Percentiles rank a stretch among this genome's conserved stretches.
These are phyloP conservation scores for Aspergillus eucalypticola DNA, from an alignment of 2,329 filamentous ascomycete genomes.

Conservation along the genomic window DNA sequence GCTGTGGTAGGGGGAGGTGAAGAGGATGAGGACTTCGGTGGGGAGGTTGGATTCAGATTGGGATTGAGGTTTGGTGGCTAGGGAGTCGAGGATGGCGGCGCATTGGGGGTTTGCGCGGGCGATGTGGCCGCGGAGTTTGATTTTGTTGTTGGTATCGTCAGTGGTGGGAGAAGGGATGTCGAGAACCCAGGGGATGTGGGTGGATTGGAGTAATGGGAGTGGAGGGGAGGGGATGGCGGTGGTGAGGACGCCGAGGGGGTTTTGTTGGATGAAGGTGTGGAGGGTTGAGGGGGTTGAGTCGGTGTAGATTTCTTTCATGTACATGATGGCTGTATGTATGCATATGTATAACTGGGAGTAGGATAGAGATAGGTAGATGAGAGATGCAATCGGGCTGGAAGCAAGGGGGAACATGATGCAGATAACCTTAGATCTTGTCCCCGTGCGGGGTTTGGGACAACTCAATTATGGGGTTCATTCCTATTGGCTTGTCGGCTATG, in stretches of 20 bases:
- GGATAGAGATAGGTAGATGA: background rate
- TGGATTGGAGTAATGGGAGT: slow-evolving; percentile 57
- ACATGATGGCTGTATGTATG: background rate
- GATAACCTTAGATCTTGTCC: background rate
- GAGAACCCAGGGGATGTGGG: slow-evolving; percentile 62
- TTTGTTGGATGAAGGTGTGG: slow-evolving; percentile 55
- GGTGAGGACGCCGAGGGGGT: slow-evolving; percentile 64
- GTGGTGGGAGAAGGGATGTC: slow-evolving; percentile 47
- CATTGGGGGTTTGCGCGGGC: slow-evolving; percentile 64
- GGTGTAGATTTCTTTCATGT: background rate
- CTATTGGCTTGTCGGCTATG: too few relatives aligned
- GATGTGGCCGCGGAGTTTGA: slow-evolving; percentile 59
- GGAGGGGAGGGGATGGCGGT: slow-evolving; percentile 58
- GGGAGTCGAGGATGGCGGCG: slow-evolving; percentile 59
- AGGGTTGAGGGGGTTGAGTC: slow-evolving; percentile 34
- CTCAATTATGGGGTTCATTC: background rate
- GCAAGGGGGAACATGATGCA: background rate
- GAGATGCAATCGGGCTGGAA: background rate
- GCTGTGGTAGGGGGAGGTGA: slow-evolving; percentile 60
- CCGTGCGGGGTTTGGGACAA: background rate
- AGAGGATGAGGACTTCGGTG: slow-evolving; percentile 63
- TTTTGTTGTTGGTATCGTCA: slow-evolving; percentile 31
- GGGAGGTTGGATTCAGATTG: slow-evolving; percentile 21
- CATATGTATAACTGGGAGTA: background rate
- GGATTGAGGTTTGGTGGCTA: slow-evolving; percentile 19